Percentiles rank a stretch among this genome's conserved stretches.
Evolutionary conservation across 257 asterid species (phyloP).

Genomic region (Paulownia fortunei): DNA sequence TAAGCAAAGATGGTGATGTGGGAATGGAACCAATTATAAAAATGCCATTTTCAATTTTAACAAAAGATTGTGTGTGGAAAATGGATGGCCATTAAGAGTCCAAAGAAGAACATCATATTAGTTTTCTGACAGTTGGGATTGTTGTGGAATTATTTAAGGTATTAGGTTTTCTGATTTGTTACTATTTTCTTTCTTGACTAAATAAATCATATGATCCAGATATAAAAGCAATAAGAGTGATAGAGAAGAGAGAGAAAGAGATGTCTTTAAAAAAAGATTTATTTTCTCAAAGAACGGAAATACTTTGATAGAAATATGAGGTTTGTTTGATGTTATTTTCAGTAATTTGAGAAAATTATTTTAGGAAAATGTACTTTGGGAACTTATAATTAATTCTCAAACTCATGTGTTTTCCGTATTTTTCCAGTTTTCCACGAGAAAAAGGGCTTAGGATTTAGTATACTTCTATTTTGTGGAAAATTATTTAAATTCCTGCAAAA

Average conservation of each 20-base stretch:
- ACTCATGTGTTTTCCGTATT: background rate
- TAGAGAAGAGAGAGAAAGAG: too few species aligned
- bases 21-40: conserved; percentile 2
- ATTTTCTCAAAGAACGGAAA: too few species aligned
- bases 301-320: too few species aligned
- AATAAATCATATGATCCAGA: too few species aligned
- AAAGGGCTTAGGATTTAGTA: too few species aligned
- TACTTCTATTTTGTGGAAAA: too few species aligned
- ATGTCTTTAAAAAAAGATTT: too few species aligned
- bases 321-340: too few species aligned
- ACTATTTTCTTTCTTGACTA: background rate
- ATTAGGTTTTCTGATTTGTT: background rate
- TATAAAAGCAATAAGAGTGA: too few species aligned
- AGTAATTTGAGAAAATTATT: too few species aligned
- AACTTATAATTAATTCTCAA: background rate
- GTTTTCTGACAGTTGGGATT: conserved; percentile 35
- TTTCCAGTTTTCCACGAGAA: background rate
- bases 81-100: conserved; percentile 28
- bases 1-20: conserved; percentile 2
- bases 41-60: conserved; percentile 26
- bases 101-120: conserved; percentile 10
- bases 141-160: background rate
- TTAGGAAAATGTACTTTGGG: too few species aligned
- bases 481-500: too few species aligned
- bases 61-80: conserved; percentile 17